Base-by-base conservation (phyloP, 2,329 filamentous ascomycete species). In the Mycocentrospora acerina region DNA sequence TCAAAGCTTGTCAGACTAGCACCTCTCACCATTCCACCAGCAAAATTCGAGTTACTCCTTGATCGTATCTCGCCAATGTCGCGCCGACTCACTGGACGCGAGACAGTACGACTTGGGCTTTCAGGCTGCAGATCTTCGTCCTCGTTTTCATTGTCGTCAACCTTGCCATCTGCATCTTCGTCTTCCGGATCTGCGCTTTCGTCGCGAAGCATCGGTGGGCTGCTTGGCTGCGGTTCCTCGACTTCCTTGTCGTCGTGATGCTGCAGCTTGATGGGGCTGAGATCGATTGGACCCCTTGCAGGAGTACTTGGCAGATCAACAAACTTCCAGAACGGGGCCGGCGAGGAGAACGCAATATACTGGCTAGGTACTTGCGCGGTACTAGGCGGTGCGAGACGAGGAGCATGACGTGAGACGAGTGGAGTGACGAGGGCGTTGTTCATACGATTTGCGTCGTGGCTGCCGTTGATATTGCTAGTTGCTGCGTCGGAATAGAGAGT, bases 271-370 rank as follows among this genome's bases (percentile, higher is more conserved):
- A 60, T 67, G 1, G 64, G 62, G 29, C 62, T 67, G 9, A 65
- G 43, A 26, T 67, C 64, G 12, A 61, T 44, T 8, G 52, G 55
- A 9, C 51, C 54, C 44, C 68, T 69, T 7, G 86, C 71, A 2
- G 87, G 87, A 2, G 86, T 90, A 65, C 82, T 88, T 17, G 80
- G 79, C 42, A 88, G 79, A 50, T 90, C 86, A 27, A 86, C 83
- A 66, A 87, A 93, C 64, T 88, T 90, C 88, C 88, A 94, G 66
- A 94, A 93, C 0, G 88, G 87, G 1, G 88, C 88, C 0, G 88
- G 88, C 22, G 86, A 90, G 53, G 85, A 89, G 30, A 88, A 90
- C 24, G 88, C 86, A 79, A 91, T 89, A 64, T 89, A 88, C 58
- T 90, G 86, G 59, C 86, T 90, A 8, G 88, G 88, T 38, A 87